Evolutionary conservation across 139 green algal genomes (phyloP), one percentile per base, ranked within the genome.

Genomic region (Chlorella ohadii): DNA sequence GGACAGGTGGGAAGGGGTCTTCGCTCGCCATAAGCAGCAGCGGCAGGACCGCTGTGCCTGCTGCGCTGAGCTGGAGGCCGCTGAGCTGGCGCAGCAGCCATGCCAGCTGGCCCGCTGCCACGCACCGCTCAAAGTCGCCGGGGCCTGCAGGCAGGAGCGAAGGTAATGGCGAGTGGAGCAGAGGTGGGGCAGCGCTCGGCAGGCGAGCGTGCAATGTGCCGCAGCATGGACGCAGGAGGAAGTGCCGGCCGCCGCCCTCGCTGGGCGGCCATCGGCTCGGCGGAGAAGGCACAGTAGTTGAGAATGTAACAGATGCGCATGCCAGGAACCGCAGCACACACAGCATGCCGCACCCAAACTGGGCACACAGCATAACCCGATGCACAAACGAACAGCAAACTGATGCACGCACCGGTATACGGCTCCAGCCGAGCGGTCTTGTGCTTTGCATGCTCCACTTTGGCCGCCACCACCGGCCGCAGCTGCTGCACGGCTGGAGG

Each of bases 51-150:
- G 38, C 36, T 41, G 25, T 5, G 0, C 16, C 5, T 16, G 57
- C 76, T 28, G 57, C 27, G 59, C 59, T 57, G 36, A 72, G 57
- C 12, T 72, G 59, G 27, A 36, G 76, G 17, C 76, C 76, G 25
- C 57, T 72, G 36, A 82, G 76, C 57, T 72, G 57, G 59, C 76
- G 76, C 36, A 61, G 34, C 57, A 82, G 76, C 76, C 76, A 82
- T 12, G 76, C 76, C 76, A 72, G 36, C 76, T 82, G 76, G 12
- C 76, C 76, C 0, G 76, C 59, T 11, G 76, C 76, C 38, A 72
- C 59, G 59, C 57, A 72, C 1, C 76, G 56, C 36, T 82, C 76
- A 41, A 63, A 82, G 59, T 82, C 71, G 57, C 36, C 28, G 25
- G 76, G 76, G 36, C 76, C 76, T 82, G 74, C 72, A n/a, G 13